Conservation (phyloP, 371 early-diverging fungal genomes). For the Apophysomyces sp. region DNA sequence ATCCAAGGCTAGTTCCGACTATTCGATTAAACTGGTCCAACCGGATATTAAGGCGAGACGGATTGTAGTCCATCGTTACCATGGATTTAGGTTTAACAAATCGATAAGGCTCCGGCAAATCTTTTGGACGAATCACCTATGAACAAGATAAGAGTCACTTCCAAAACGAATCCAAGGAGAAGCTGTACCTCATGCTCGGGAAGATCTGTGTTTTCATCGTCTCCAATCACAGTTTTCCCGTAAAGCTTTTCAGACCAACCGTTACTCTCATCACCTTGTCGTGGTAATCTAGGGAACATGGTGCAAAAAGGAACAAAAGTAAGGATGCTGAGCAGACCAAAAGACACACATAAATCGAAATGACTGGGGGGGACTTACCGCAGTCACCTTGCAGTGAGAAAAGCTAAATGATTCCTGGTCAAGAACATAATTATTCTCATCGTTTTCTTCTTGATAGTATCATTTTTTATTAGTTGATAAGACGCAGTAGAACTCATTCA, state of each 20-base stretch:
- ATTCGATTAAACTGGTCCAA: conserved; percentile 28
- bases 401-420: too few species aligned
- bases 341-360: too few species aligned
- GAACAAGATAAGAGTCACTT: not conserved
- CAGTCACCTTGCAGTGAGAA: too few species aligned
- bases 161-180: not conserved
- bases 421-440: too few species aligned
- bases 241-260: conserved; percentile 37
- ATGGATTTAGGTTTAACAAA: conserved; percentile 25
- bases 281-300: not conserved
- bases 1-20: conserved; percentile 32
- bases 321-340: too few species aligned
- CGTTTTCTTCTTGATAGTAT: too few species aligned
- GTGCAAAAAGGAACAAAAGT: not conserved
- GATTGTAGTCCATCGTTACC: conserved; percentile 38
- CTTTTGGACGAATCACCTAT: conserved; percentile 30
- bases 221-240: conserved; percentile 32
- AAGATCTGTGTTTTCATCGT: conserved; percentile 27
- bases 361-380: too few species aligned
- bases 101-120: conserved; percentile 31
- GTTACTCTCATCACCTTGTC: conserved; percentile 5
- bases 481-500: too few species aligned
- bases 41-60: conserved; percentile 37
- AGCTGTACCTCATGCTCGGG: conserved; percentile 27
- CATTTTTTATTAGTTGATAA: too few species aligned